These are phyloP conservation scores for Venturia asperata DNA, from an alignment of 2,329 filamentous ascomycete genomes.

Conservation along the genomic window DNA sequence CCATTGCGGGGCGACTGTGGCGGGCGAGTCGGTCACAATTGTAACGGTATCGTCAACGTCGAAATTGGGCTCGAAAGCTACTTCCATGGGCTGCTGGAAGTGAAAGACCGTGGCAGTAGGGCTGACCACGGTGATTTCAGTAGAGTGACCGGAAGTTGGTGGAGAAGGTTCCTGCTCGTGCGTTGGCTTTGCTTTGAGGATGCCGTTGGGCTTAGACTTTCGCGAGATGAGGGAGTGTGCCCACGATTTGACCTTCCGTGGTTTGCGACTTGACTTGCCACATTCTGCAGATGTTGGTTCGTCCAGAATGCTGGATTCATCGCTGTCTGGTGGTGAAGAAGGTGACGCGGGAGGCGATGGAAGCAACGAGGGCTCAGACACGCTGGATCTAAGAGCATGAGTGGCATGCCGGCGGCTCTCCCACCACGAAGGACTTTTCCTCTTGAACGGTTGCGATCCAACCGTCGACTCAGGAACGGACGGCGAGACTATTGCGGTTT, in stretches of 20 bases:
- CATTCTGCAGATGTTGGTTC: slow-evolving; percentile 21
- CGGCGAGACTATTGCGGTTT: slow-evolving; percentile 30
- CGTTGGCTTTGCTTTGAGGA: slow-evolving; percentile 23
- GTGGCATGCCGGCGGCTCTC: slow-evolving; percentile 16
- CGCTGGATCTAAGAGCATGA: slow-evolving; percentile 12
- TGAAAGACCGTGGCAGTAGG: neutral
- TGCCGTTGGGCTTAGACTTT: slow-evolving; percentile 49
- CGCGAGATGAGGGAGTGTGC: slow-evolving; percentile 59
- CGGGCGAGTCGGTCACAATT: slow-evolving; percentile 32
- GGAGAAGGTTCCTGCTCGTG: neutral
- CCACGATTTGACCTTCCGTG: slow-evolving; percentile 70
- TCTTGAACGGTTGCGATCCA: neutral
- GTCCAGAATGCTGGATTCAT: neutral
- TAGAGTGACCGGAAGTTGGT: neutral
- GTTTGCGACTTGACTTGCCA: slow-evolving; percentile 31
- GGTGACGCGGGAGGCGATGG: slow-evolving; percentile 16
- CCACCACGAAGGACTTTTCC: slow-evolving; percentile 18
- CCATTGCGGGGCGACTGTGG: slow-evolving; percentile 28
- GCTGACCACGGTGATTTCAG: neutral
- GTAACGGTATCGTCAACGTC: slow-evolving; percentile 37
- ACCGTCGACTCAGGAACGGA: slow-evolving; percentile 23
- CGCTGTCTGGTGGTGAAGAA: neutral
- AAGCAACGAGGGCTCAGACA: slow-evolving; percentile 17
- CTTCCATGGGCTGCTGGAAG: slow-evolving; percentile 24
- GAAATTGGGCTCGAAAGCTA: slow-evolving; percentile 35